Percentiles rank a stretch among this genome's conserved stretches.
Evolutionary conservation across 768 basidiomycete species (phyloP).

Genomic region (Lactifluus piperatus): DNA sequence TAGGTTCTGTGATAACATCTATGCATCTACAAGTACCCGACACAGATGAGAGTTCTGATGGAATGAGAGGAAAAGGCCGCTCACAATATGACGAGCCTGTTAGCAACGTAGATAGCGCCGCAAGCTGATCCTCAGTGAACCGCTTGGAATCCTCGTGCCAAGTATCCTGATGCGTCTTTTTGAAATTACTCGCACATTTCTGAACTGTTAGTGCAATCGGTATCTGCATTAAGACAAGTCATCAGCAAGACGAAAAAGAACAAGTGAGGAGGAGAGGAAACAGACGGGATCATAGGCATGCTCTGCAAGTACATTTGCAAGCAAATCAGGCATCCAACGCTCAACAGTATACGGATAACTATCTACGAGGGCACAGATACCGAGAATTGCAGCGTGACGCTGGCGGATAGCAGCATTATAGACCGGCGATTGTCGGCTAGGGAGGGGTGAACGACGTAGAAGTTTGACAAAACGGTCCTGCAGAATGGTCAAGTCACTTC

Average conservation of each 20-base stretch:
- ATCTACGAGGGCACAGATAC: slow-evolving; percentile 88
- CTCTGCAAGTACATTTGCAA: slow-evolving; percentile 70
- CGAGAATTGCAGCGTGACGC: slow-evolving; percentile 86
- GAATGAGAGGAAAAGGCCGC: slow-evolving; percentile 21
- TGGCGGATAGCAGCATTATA: slow-evolving; percentile 69
- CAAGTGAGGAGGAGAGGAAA: not conserved
- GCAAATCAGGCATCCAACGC: slow-evolving; percentile 82
- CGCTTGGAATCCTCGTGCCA: slow-evolving; percentile 85
- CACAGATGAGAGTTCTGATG: not conserved
- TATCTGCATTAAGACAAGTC: slow-evolving; percentile 35
- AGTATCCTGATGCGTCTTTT: slow-evolving; percentile 78
- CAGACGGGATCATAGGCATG: slow-evolving; percentile 77
- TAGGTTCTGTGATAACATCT: slow-evolving; percentile 1
- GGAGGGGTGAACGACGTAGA: slow-evolving; percentile 58
- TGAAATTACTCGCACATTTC: slow-evolving; percentile 72
- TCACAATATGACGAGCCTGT: slow-evolving; percentile 80
- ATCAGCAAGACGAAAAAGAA: not conserved
- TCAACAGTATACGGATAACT: slow-evolving; percentile 96
- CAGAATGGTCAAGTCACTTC: slow-evolving; percentile 26
- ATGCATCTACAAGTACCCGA: slow-evolving; percentile 19
- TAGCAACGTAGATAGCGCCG: slow-evolving; percentile 72
- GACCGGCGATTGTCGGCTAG: slow-evolving; percentile 48
- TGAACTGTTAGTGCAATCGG: slow-evolving; percentile 81
- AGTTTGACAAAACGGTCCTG: slow-evolving; percentile 77
- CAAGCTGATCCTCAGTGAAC: slow-evolving; percentile 80